A percentile compares a stretch with the other conserved stretches of the same genome.
Evolutionary conservation across 2,329 filamentous ascomycete genomes (phyloP).

Genomic region (Monosporascus sp.): DNA sequence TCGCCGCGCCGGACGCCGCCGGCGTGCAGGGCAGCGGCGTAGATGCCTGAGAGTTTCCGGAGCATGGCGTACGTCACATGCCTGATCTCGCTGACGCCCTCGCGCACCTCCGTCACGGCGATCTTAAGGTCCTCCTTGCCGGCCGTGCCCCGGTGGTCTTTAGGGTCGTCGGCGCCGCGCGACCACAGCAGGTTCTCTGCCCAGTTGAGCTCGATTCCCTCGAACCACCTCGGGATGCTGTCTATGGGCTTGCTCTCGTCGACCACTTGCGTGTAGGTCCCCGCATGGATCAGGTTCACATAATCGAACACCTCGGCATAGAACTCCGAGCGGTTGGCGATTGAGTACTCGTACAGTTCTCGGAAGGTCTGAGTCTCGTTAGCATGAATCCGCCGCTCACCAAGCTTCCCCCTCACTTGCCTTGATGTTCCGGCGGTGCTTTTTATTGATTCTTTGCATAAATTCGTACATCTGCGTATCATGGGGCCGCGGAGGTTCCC

Average conservation of each 20-base stretch:
- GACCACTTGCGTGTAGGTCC: constrained; percentile 54
- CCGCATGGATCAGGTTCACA: constrained; percentile 57
- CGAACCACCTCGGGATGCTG: constrained; percentile 70
- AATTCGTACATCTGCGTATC: constrained; percentile 62
- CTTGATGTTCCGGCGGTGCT: constrained; percentile 50
- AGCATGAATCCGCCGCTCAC: constrained; percentile 1
- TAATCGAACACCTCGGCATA: constrained; percentile 59
- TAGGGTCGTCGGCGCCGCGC: constrained; percentile 32
- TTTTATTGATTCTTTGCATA: constrained; percentile 59
- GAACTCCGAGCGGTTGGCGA: constrained; percentile 57
- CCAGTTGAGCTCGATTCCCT: constrained; percentile 68
- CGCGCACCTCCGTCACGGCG: constrained; percentile 67
- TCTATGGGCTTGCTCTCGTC: constrained; percentile 68
- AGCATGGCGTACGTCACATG: constrained; percentile 65
- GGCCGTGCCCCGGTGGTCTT: constrained; percentile 41
- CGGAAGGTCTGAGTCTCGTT: constrained; percentile 51
- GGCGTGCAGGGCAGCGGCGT: constrained; percentile 62
- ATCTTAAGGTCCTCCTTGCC: constrained; percentile 68
- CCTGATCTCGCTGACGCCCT: constrained; percentile 52
- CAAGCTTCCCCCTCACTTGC: constrained; percentile 31
- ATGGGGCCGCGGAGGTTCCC: constrained; percentile 59
- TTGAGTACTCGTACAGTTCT: constrained; percentile 67
- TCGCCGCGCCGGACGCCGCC: constrained; percentile 67
- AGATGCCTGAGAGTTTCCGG: constrained; percentile 48
- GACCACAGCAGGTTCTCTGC: constrained; percentile 75